Base-by-base conservation (phyloP, 2,329 filamentous ascomycete genomes). In the Curvularia eragrostidis region DNA sequence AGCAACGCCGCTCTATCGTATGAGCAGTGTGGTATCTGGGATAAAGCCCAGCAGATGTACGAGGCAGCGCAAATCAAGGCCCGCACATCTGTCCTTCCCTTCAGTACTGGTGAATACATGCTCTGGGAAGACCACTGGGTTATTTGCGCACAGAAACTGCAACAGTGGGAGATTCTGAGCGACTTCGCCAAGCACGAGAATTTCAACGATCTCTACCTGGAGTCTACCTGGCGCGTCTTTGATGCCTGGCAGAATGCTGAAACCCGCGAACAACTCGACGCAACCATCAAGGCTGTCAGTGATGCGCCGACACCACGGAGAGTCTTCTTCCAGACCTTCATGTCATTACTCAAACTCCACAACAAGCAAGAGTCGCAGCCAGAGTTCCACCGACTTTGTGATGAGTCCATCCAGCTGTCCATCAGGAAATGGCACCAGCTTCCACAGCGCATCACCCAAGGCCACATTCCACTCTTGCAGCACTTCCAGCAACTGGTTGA, bases 81-180 rank as follows among this genome's bases (percentile, higher is more conserved):
- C 43, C 87, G 96, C 46, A 98, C 94, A 0, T 95, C 93, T 50
- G 91, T 94, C n/a, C 87, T 98, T 60, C 94, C 95, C 0, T 98
- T 97, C 77, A 97, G 94, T 1, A 91, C 96, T 69, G 93, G 89
- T 30, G 95, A 99, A 77, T 99, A 99, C 78, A 97, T 96, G 86
- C 85, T 99, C 1, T 99, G 95, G 95, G 95, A 99, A 78, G 95
- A 99, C 73, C 96, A 99, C 69, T 99, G 95, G 95, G 89, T 99
- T 41, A 85, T 97, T 48, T 99, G 95, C 75, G 95, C 94, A 0
- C 93, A 98, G 79, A 99, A 99, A 79, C 83, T 99, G 44, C 96
- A 99, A 76, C 96, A 99, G 74, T 99, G 95, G 95, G 95, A 99
- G 69, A 94, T 99, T 55, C 79, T 99, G 32, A 92, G 93, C 61